phyloP scores from a whole-genome alignment of 106 monocot species.

The Acorus gramineus region DNA sequence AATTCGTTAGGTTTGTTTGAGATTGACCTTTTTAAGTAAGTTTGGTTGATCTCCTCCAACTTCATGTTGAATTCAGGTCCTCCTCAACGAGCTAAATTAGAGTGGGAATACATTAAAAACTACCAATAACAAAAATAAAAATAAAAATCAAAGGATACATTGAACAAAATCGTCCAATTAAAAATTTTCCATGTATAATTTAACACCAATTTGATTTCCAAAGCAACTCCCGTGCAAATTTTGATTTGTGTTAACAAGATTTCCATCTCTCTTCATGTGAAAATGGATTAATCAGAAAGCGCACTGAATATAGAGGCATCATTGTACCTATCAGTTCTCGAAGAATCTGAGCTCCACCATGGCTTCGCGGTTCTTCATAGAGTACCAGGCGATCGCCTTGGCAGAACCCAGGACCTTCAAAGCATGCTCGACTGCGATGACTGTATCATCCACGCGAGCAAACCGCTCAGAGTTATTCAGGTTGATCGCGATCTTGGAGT shows the following conservation, averaged over 20 bases:
- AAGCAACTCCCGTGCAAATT: not conserved
- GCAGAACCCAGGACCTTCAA: constrained; percentile 89
- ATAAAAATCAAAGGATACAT: no score
- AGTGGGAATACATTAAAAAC: no score
- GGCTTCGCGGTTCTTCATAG: constrained; percentile 56
- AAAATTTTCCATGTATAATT: no score
- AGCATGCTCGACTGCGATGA: constrained; percentile 77
- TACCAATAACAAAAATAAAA: no score
- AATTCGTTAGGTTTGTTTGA: no score
- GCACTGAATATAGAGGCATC: not conserved
- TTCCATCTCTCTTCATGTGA: not conserved
- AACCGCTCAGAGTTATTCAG: constrained; percentile 11
- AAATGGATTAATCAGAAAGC: not conserved
- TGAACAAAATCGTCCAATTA: no score
- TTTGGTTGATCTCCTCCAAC: no score
- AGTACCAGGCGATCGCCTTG: constrained; percentile 87
- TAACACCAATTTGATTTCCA: not conserved
- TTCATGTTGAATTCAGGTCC: no score
- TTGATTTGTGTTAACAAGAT: not conserved
- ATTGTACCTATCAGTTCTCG: constrained; percentile 37
- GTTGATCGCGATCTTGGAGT: constrained; percentile 48
- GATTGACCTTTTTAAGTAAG: no score
- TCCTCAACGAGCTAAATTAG: no score
- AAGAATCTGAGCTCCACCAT: constrained; percentile 94
- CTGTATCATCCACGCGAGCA: constrained; percentile 28